Base-by-base conservation (phyloP, 2,329 filamentous ascomycete genomes). In the Diaporthe batatas region DNA sequence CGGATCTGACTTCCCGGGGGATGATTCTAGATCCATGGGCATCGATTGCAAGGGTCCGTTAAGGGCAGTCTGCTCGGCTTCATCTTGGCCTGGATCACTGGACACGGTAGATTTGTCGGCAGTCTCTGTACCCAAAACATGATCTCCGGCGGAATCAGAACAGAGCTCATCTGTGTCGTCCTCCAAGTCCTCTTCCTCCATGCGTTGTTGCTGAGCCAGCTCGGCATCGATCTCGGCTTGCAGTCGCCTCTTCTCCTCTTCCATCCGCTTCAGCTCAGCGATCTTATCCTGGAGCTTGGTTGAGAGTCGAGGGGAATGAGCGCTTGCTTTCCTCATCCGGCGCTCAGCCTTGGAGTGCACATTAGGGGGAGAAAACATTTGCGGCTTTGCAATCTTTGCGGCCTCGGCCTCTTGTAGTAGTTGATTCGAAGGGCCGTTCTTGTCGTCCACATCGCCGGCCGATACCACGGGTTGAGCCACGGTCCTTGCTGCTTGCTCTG, bases 191-290 rank as follows among this genome's bases (percentile, higher is more conserved):
- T 67, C 70, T 76, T 77, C 74, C 80, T 58, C 69, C 25, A 16
- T 18, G 16, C 21, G 21, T 6, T 68, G 65, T 47, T 71, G 79
- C 70, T 84, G 81, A 16, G 80, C 81, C 25, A 81, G 68, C 67
- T 76, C 78, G 1, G 77, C 79, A 32, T 83, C 80, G 21, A 86
- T 81, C 73, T 90, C 88, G 32, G 83, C 83, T 77, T 89, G 82
- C 47, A 90, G 82, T 81, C 76, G 89, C 85, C 65, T 81, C 72
- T 85, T 82, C 76, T 89, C 86, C 68, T 85, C 82, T 71, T 82
- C 80, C 16, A 86, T 77, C 18, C 78, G 67, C 77, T 88, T 82
- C 39, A 90, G 82, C 82, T 76, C 88, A 85, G 70, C 81, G 70
- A 85, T 82, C 76, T 89, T 86, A 67, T 84, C 81, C 68, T 82